Conservation (phyloP, 495 filamentous ascomycete species). For the Pseudomonodictys pantanalensis region DNA sequence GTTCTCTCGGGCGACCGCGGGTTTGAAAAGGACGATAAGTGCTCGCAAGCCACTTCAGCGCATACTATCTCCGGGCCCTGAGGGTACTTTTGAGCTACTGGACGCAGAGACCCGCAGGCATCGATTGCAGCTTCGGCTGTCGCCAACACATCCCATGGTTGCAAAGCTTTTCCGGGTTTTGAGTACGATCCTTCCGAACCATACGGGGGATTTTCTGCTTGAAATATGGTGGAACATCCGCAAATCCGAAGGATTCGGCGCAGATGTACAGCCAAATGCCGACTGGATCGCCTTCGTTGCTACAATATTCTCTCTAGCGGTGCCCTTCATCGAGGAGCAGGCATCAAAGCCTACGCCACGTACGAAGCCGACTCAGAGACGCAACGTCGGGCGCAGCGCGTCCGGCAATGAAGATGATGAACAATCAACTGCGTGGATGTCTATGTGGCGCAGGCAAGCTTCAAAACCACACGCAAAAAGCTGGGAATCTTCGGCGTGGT, state of each 20-base stretch:
- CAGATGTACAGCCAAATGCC: slow-evolving; percentile 50
- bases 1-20: slow-evolving; percentile 16
- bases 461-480: slow-evolving; percentile 9
- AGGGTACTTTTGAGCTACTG: slow-evolving; percentile 25
- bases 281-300: slow-evolving; percentile 82
- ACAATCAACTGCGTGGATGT: slow-evolving; percentile 16
- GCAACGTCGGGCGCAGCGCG: background rate
- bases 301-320: slow-evolving; percentile 62
- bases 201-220: slow-evolving; percentile 61
- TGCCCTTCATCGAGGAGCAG: slow-evolving; percentile 34
- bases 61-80: slow-evolving; percentile 3
- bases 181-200: slow-evolving; percentile 36
- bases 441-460: slow-evolving; percentile 20
- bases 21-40: slow-evolving; percentile 24
- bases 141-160: slow-evolving; percentile 19
- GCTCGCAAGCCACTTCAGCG: slow-evolving; percentile 2
- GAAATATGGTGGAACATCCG: slow-evolving; percentile 74
- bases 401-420: slow-evolving; percentile 7
- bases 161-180: slow-evolving; percentile 20
- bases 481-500: slow-evolving; percentile 26
- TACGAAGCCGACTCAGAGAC: slow-evolving; percentile 5
- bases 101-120: slow-evolving; percentile 25
- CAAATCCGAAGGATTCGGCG: slow-evolving; percentile 55
- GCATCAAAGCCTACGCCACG: slow-evolving; percentile 7
- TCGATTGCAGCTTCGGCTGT: slow-evolving; percentile 18